phyloP scores from a whole-genome alignment of 2,329 filamentous ascomycete genomes.

The Xylariomycetidae sp. region DNA sequence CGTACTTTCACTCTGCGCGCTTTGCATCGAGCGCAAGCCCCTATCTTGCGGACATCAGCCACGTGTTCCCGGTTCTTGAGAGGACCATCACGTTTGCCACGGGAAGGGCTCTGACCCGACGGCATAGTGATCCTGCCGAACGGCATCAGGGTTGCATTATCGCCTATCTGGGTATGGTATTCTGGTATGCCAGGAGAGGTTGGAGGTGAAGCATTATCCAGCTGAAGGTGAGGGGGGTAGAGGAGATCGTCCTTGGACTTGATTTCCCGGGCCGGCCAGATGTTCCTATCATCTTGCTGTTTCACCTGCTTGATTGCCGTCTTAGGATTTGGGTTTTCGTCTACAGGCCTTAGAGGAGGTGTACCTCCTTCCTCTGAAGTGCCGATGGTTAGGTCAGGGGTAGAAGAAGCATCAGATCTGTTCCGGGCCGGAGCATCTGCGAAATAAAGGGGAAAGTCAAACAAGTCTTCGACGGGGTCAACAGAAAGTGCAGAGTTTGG shows the following conservation, averaged over 20 bases:
- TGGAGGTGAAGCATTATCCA: conserved; percentile 16
- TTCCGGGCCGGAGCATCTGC: conserved; percentile 23
- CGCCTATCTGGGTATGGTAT: conserved; percentile 9
- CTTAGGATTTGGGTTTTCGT: conserved; percentile 21
- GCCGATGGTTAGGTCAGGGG: conserved; percentile 28
- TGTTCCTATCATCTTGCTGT: conserved; percentile 28
- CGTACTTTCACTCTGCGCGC: conserved; percentile 43
- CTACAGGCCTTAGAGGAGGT: conserved; percentile 21
- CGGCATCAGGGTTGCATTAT: conserved; percentile 8
- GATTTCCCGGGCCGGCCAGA: conserved; percentile 25
- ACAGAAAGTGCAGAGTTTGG: conserved; percentile 18
- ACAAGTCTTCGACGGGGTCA: conserved; percentile 18
- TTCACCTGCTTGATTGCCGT: conserved; percentile 22
- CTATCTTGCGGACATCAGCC: conserved; percentile 43
- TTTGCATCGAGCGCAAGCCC: conserved; percentile 45
- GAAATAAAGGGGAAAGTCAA: conserved; percentile 25
- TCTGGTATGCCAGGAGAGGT: conserved; percentile 11
- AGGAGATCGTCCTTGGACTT: conserved; percentile 22
- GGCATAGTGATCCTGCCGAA: conserved; percentile 13
- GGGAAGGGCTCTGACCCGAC: conserved; percentile 16
- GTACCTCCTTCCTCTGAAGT: conserved; percentile 28
- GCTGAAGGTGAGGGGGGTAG: conserved; percentile 24
- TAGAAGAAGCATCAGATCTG: conserved; percentile 26
- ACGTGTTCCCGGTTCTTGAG: conserved; percentile 36
- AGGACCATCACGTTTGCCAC: conserved; percentile 24